Percentiles rank a stretch among this genome's conserved stretches.
Conservation (phyloP, 2,329 filamentous ascomycete species). For the Ophiostoma tasmaniense region DNA sequence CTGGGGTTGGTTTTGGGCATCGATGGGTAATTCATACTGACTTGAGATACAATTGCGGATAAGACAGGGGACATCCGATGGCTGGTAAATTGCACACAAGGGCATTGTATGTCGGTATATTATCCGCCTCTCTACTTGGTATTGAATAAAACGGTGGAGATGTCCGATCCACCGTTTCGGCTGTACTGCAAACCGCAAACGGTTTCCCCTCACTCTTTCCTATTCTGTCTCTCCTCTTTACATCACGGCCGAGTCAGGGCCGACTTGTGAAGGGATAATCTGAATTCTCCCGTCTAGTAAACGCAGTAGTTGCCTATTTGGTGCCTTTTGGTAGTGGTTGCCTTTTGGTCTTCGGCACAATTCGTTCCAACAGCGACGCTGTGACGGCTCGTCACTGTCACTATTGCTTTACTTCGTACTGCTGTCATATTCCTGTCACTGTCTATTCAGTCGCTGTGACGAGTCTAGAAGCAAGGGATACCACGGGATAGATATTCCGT, state of each 20-base stretch:
- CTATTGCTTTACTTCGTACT: too few species aligned
- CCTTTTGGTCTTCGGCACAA: background rate
- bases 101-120: background rate
- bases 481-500: background rate
- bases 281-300: background rate
- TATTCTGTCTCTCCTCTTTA: background rate
- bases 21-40: background rate
- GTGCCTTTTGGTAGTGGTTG: too few species aligned
- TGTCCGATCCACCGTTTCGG: background rate
- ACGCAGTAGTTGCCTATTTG: background rate
- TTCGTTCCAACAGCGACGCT: background rate
- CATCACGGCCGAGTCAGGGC: background rate
- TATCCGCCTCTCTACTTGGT: background rate
- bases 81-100: background rate
- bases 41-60: background rate
- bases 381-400: background rate
- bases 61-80: background rate
- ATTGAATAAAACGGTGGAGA: background rate
- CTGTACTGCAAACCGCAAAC: background rate
- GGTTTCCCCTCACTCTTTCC: background rate
- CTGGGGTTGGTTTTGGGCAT: slow-evolving; percentile 5
- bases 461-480: background rate
- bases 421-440: too few species aligned
- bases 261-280: background rate
- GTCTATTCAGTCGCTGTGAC: too few species aligned